Evolutionary conservation across 192 early-diverging fungal species (phyloP), one percentile per base, ranked within the genome.

Genomic region (Umbelopsis isabellina): DNA sequence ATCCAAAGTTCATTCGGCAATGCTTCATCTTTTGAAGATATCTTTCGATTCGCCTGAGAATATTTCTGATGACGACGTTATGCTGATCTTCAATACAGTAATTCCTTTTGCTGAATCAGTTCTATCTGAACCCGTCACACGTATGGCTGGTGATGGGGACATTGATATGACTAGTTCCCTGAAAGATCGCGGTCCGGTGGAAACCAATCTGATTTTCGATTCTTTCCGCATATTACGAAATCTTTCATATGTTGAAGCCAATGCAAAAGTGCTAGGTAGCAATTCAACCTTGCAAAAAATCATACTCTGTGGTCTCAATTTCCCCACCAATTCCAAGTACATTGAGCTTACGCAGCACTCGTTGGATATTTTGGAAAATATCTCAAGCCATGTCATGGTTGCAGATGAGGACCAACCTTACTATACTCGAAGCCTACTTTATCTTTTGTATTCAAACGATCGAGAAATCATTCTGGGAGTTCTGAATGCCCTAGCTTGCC

Each of bases 201-300:
- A 61, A 23, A 11, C 25, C 13, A 25, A 15, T 0, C 55, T 61
- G 16, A 25, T 30, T 2, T 72, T 91, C 10, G 89, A 93, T 72
- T 82, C 85, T 20, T 82, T 94, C 46, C 90, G 92, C 51, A 84
- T 94, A 46, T 71, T 94, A 10, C 82, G 93, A 46, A 94, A 94
- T 58, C 76, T 94, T 47, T 90, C 90, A 1, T 91, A 92, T 74
- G 67, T 86, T 27, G 87, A 90, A 23, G 73, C 82, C 35, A 91
- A 92, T 66, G 80, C 84, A 21, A 35, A 65, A 46, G 67, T 81
- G 67, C 84, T 81, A 68, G 82, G 83, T 20, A 71, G 68, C 45
- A 86, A 82, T 50, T 70, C 72, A 4, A 50, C 21, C 44, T 88
- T 81, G 46, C 82, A 76, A 75, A 85, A 71, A 65, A 84, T 77